phyloP scores from a whole-genome alignment of 257 asterid genomes.

The Penstemon barbatus region DNA sequence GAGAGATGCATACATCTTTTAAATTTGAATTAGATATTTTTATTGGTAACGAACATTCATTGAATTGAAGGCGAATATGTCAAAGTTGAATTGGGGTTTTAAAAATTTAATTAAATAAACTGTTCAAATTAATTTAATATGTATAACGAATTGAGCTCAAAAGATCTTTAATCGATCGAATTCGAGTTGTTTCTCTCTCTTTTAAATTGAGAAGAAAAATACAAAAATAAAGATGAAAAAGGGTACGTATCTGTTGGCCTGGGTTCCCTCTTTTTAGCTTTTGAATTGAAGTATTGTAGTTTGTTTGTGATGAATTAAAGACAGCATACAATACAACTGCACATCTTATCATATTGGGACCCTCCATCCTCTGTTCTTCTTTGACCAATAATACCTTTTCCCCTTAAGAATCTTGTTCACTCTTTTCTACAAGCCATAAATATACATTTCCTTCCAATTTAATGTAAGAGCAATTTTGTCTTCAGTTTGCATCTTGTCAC shows the following conservation, averaged over 20 bases:
- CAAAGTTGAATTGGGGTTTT: no score
- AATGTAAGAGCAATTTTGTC: no score
- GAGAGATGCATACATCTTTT: background rate
- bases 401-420: background rate
- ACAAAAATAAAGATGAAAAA: background rate
- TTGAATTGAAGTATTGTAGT: background rate
- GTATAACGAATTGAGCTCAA: no score
- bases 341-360: background rate
- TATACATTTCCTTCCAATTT: no score
- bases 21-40: no score
- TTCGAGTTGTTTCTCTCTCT: background rate
- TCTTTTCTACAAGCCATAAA: background rate
- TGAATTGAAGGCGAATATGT: no score
- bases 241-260: constrained; percentile 6
- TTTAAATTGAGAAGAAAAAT: no score
- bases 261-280: background rate
- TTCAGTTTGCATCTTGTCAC: no score
- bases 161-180: no score
- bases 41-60: no score
- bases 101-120: no score
- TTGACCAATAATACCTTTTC: constrained; percentile 9
- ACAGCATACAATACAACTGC: background rate
- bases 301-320: background rate
- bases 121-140: no score
- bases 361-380: background rate